Base-by-base conservation (phyloP, 371 early-diverging fungal genomes). In the Enterospora canceri region DNA sequence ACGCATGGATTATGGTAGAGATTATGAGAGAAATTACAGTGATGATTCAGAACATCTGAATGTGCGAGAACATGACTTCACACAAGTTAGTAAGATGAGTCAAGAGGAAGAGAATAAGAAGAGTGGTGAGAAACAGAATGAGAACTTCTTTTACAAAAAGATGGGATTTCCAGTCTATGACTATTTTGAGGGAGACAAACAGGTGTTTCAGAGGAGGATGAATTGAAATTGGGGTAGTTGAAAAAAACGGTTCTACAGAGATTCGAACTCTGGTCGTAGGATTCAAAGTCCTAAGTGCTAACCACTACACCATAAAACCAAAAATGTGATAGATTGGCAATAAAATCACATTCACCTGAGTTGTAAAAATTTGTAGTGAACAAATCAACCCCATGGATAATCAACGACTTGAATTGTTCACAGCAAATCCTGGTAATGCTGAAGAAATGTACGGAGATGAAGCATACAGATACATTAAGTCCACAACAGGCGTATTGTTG, bases 401-500 rank as follows among this genome's bases (percentile, higher is more conserved):
- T 8, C 8, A 40, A 12, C 40, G 8, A 4, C 53, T 65, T 21
- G 66, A 65, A 8, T 29, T 65, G 5, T 65, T 59, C 29, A 8
- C 62, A 5, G 31, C 57, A 29, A n/a, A 61, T 32, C 57, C 57
- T 30, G 26, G 30, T 16, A 29, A 12, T 15, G 33, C 61, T 34
- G 32, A n/a, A 16, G 80, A 82, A 67, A 74, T 79, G 56, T 69
- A 49, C 61, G 60, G 65, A 23, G 75, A 76, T 15, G 79, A 78
- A 60, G 80, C 82, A 30, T 62, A 60, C 29, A 67, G 67, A 34
- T 71, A 88, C 19, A 88, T 90, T 24, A 86, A 91, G 80, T 89
- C 92, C 58, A 89, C 89, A 34, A 91, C 92, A 47, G 91, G 91
- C 68, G 91, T 95, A 53, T 88, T 95, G 40, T 94, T 93, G 35